Conservation (phyloP, 371 early-diverging fungal genomes). For the Mortierella sp. region DNA sequence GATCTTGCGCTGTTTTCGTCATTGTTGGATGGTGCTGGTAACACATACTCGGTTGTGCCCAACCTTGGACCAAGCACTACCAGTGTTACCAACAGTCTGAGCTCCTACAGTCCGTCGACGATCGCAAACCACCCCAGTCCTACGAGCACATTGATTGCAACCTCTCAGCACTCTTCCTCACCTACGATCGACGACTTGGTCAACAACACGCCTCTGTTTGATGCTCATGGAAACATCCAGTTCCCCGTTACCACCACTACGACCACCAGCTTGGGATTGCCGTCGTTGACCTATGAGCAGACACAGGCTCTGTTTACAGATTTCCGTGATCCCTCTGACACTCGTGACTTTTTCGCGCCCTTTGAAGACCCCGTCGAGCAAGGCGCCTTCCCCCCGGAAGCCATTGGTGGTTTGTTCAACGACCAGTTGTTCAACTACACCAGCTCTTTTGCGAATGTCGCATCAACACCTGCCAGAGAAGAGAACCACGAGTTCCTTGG, state of each 20-base stretch:
- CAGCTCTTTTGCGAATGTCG: slow-evolving; percentile 18
- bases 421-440: slow-evolving; percentile 40
- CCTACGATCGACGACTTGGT: slow-evolving; percentile 37
- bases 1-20: slow-evolving; percentile 39
- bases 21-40: slow-evolving; percentile 35
- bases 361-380: slow-evolving; percentile 43
- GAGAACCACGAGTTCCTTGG: slow-evolving; percentile 21
- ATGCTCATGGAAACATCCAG: slow-evolving; percentile 10
- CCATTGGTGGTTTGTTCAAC: slow-evolving; percentile 36
- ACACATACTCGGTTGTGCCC: slow-evolving; percentile 17
- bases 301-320: slow-evolving; percentile 48
- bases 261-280: slow-evolving; percentile 10
- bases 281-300: slow-evolving; percentile 43
- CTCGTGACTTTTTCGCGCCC: slow-evolving; percentile 29
- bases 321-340: slow-evolving; percentile 50
- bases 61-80: neutral
- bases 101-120: neutral
- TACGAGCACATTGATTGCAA: slow-evolving; percentile 25
- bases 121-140: slow-evolving; percentile 19
- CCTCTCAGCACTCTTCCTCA: slow-evolving; percentile 35
- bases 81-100: neutral
- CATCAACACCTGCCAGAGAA: slow-evolving; percentile 20
- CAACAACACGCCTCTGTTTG: slow-evolving; percentile 36
- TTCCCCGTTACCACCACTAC: slow-evolving; percentile 20
- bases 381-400: slow-evolving; percentile 18